Conservation (phyloP, 495 filamentous ascomycete species). For the Rusavskia elegans region DNA sequence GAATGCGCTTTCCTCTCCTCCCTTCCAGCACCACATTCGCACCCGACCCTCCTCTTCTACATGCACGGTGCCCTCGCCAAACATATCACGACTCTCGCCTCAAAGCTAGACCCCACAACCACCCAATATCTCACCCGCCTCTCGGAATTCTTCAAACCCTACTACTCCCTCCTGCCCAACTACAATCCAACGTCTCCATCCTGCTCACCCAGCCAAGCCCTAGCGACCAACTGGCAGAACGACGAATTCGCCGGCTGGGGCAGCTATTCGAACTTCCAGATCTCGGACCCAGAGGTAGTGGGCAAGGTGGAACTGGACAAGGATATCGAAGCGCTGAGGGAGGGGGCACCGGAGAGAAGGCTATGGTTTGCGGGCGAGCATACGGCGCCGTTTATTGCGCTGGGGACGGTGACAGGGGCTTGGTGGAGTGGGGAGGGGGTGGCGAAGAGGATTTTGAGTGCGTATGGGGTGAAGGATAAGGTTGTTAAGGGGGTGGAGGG, state of each 20-base stretch:
- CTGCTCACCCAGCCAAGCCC: slow-evolving; percentile 45
- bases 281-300: slow-evolving; percentile 33
- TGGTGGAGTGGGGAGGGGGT: slow-evolving; percentile 85
- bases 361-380: slow-evolving; percentile 94
- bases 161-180: slow-evolving; percentile 57
- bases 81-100: slow-evolving; percentile 31
- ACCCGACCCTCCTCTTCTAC: slow-evolving; percentile 90
- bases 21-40: slow-evolving; percentile 39
- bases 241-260: slow-evolving; percentile 79
- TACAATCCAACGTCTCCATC: slow-evolving; percentile 32
- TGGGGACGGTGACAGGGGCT: slow-evolving; percentile 78
- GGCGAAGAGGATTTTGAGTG: slow-evolving; percentile 42
- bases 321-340: slow-evolving; percentile 60
- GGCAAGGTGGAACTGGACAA: slow-evolving; percentile 34
- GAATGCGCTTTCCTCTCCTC: slow-evolving; percentile 62
- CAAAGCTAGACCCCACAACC: slow-evolving; percentile 5
- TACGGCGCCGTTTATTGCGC: slow-evolving; percentile 74
- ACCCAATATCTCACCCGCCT: slow-evolving; percentile 31
- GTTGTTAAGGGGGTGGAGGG: slow-evolving; percentile 11
- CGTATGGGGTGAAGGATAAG: slow-evolving; percentile 17
- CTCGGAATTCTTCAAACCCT: slow-evolving; percentile 50
- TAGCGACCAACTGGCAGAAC: slow-evolving; percentile 65
- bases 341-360: slow-evolving; percentile 49
- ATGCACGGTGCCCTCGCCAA: slow-evolving; percentile 48
- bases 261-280: slow-evolving; percentile 82